phyloP scores from a whole-genome alignment of 805 yeast genomes.

The Yarrowia sp. region DNA sequence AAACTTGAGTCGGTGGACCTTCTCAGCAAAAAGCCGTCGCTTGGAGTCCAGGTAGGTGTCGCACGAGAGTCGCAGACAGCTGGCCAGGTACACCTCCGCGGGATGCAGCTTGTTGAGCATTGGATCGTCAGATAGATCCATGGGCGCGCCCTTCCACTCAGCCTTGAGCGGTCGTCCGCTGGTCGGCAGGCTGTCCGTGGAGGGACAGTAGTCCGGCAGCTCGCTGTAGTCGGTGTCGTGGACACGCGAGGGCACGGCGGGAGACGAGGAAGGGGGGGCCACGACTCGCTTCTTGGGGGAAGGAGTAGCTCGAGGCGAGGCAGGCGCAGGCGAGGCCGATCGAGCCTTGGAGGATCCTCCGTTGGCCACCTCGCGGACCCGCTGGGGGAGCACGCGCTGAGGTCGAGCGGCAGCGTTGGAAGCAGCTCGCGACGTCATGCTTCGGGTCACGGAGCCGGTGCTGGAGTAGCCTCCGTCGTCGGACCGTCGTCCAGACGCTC shows the following conservation, averaged over 20 bases:
- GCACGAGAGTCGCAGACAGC: slow-evolving; percentile 84
- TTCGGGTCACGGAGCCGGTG: slow-evolving; percentile 2
- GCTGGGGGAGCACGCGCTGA: slow-evolving; percentile 11
- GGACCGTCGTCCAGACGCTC: neutral
- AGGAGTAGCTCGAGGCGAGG: slow-evolving; percentile 14
- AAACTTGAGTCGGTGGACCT: slow-evolving; percentile 67
- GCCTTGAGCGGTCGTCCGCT: slow-evolving; percentile 67
- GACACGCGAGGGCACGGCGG: slow-evolving; percentile 39
- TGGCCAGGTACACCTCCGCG: slow-evolving; percentile 82
- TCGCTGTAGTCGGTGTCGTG: slow-evolving; percentile 42
- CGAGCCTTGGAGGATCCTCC: neutral
- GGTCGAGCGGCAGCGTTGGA: neutral
- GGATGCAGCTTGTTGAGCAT: slow-evolving; percentile 74
- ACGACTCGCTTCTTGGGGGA: slow-evolving; percentile 26
- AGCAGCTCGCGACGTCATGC: neutral
- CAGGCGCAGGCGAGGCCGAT: slow-evolving; percentile 5
- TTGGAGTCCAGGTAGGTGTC: slow-evolving; percentile 74
- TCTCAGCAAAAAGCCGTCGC: slow-evolving; percentile 83
- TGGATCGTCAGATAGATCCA: slow-evolving; percentile 83
- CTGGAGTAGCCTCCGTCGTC: slow-evolving; percentile 10
- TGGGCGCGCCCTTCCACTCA: slow-evolving; percentile 98
- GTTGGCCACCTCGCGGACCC: slow-evolving; percentile 23
- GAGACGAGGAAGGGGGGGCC: slow-evolving; percentile 44
- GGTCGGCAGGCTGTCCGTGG: slow-evolving; percentile 60
- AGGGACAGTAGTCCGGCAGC: slow-evolving; percentile 82